Evolutionary conservation across 768 basidiomycete species (phyloP).

Genomic region (Rhizopogon vinicolor): DNA sequence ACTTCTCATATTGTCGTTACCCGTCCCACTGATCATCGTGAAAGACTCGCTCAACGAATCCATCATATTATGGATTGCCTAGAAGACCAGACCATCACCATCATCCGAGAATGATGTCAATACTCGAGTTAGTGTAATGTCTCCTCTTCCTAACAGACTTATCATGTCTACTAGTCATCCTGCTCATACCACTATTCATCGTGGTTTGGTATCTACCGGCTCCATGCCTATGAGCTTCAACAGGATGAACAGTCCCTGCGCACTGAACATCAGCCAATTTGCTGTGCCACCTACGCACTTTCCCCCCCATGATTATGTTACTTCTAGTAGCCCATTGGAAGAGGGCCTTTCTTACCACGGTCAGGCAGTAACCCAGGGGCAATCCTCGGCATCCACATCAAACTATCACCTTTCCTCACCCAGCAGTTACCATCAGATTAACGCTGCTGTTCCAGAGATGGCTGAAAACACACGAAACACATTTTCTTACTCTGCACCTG

Average conservation of each 20-base stretch:
- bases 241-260: neutral
- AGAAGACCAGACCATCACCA: too few species aligned
- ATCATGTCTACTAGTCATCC: too few species aligned
- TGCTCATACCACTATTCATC: neutral
- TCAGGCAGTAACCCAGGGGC: neutral
- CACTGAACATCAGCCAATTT: neutral
- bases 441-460: neutral
- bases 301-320: too few species aligned
- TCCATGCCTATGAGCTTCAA: neutral
- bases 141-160: neutral
- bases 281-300: too few species aligned
- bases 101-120: neutral
- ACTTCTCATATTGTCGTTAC: neutral
- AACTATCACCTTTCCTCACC: neutral
- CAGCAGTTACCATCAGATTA: neutral
- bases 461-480: neutral
- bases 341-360: too few species aligned
- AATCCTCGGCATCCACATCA: neutral
- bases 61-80: neutral
- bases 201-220: neutral
- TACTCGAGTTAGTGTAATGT: neutral
- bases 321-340: too few species aligned
- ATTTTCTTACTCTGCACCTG: too few species aligned
- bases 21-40: neutral
- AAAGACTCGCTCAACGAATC: too few species aligned